Evolutionary conservation across 495 filamentous ascomycete species (phyloP), one percentile per base, ranked within the genome.

Genomic region (Tuber melanosporum): DNA sequence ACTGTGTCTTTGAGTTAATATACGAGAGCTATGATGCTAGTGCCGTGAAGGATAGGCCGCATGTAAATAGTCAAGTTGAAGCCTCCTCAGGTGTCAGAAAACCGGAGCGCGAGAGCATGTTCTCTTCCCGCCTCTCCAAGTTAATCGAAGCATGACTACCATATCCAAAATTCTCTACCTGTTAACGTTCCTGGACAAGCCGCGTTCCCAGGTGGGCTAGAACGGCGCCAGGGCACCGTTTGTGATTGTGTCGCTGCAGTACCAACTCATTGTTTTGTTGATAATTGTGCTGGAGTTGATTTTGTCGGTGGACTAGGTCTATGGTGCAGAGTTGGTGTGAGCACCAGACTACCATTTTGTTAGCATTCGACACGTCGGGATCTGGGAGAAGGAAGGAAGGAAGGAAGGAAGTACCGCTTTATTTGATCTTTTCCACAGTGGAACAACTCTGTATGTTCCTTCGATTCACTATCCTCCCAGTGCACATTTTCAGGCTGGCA

Each of bases 321-420:
- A 90, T 87, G 12, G 87, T 90, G 49, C 85, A 87, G 10, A 90
- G 84, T 81, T 90, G 88, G 45, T 32, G 32, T 32, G 32, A 32
- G 32, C 32, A 32, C 32, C 32, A 32, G 66, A 90, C 86, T 75
- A n/a, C 42, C 41, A 74, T 26, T 49, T 22, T 49, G 19, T 20
- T 20, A 20, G 46, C 12, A 5, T 6, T 49, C 22, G 46, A 6
- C 19, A 20, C 7, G 46, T 49, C 7, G 12, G 19, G 12, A 0
- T 49, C 46, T 49, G 19, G 46, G 19, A 22, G 19, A 42, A 44
- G 17, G 32, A 32, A 32, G 32, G 32, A 32, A 32, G 32, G 32
- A 32, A 32, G 32, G 32, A 14, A 39, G 15, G 12, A n/a, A 39
- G 15, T 9, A 71, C 74, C 43, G 42, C 14, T 71, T 49, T 44